Conservation (phyloP, 192 early-diverging fungal genomes). For the Phlyctochytrium arcticum region DNA sequence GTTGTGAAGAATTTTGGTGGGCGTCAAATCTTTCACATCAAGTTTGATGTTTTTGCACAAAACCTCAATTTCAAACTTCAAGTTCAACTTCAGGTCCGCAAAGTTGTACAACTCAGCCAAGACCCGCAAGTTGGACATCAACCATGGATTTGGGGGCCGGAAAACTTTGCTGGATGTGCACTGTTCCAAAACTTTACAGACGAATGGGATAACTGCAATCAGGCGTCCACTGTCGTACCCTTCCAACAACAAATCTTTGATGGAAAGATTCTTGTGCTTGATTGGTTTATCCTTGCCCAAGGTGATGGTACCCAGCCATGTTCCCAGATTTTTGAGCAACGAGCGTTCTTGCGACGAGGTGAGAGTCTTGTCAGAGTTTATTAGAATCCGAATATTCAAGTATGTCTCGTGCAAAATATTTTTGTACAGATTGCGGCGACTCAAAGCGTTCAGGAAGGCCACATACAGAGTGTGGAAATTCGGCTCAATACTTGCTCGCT, state of each 20-base stretch:
- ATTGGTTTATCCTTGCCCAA: conserved; percentile 93
- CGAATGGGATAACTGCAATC: conserved; percentile 96
- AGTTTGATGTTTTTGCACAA: conserved; percentile 83
- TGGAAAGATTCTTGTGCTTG: conserved; percentile 89
- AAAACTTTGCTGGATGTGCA: conserved; percentile 80
- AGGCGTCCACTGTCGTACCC: conserved; percentile 82
- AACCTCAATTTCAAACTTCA: conserved; percentile 98
- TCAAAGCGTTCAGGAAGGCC: conserved; percentile 72
- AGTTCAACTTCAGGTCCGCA: conserved; percentile 89
- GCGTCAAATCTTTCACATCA: conserved; percentile 65
- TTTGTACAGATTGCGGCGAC: conserved; percentile 59
- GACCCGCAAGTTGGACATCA: conserved; percentile 91
- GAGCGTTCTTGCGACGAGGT: conserved; percentile 84
- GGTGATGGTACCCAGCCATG: conserved; percentile 98
- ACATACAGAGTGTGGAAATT: conserved; percentile 95
- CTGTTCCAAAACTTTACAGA: conserved; percentile 96
- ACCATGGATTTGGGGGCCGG: conserved; percentile 94
- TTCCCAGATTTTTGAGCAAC: conserved; percentile 91
- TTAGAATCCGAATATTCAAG: conserved; percentile 77
- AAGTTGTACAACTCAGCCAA: conserved; percentile 90
- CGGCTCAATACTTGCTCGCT: conserved; percentile 92
- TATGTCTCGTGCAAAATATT: conserved; percentile 88
- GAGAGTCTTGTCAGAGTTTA: conserved; percentile 92
- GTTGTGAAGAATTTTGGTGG: too few relatives aligned
- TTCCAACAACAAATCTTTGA: conserved; percentile 93